Evolutionary conservation across 164 flowering plant genomes (phyloP).

Genomic region (Macadamia integrifolia): DNA sequence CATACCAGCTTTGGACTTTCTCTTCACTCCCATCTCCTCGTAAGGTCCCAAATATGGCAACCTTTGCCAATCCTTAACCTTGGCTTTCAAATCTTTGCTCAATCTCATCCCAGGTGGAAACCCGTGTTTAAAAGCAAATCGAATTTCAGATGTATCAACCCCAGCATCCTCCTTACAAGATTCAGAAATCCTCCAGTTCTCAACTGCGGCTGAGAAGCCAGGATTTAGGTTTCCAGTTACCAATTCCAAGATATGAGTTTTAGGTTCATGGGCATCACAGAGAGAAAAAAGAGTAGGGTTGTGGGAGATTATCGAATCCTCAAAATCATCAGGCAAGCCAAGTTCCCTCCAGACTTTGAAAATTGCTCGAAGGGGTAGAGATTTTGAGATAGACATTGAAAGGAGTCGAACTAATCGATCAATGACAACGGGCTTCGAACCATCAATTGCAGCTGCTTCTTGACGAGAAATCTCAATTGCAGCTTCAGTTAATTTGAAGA

Average conservation of each 20-base stretch:
- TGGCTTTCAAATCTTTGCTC: conserved; percentile 60
- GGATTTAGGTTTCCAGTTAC: conserved; percentile 14
- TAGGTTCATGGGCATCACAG: conserved; percentile 51
- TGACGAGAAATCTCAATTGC: conserved; percentile 33
- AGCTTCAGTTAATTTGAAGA: conserved; percentile 48
- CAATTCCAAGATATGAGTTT: conserved; percentile 63
- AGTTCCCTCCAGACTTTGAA: conserved; percentile 90
- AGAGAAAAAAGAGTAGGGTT: conserved; percentile 50
- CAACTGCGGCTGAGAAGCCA: conserved; percentile 40
- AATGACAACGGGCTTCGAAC: conserved; percentile 34
- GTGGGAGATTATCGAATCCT: conserved; percentile 53
- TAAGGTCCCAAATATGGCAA: conserved; percentile 76
- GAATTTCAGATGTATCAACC: conserved; percentile 39
- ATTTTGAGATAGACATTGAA: conserved; percentile 50
- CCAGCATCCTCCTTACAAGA: conserved; percentile 42
- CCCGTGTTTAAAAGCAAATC: conserved; percentile 54
- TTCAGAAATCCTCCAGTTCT: conserved; percentile 65
- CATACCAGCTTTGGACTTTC: conserved; percentile 35
- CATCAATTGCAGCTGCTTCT: conserved; percentile 46
- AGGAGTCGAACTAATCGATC: conserved; percentile 60
- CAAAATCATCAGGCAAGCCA: conserved; percentile 89
- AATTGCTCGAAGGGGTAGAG: conserved; percentile 71
- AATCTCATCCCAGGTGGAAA: conserved; percentile 89
- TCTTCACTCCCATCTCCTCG: conserved; percentile 37
- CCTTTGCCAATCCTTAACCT: conserved; percentile 78